Evolutionary conservation across 2,329 filamentous ascomycete species (phyloP), one percentile per base, ranked within the genome.

Genomic region (Cladophialophora carrionii): DNA sequence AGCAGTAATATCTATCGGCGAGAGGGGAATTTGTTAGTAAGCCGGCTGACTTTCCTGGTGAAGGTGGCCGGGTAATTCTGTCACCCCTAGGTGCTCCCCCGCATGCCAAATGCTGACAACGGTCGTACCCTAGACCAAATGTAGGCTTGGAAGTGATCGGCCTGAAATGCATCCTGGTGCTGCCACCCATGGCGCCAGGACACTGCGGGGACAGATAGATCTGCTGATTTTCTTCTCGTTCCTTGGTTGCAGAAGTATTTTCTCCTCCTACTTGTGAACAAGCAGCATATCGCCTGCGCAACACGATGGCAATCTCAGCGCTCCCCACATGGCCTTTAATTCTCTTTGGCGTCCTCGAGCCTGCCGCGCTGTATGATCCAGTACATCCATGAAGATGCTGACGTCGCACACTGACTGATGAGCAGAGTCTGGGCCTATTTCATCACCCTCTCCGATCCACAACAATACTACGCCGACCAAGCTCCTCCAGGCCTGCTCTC

Each of bases 291-390:
- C 37, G 37, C 17, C 14, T 1, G 7, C 17, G 10, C 5, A 24
- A 14, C n/a, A 37, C 31, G 7, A 89, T 89, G 87, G 80, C 86
- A 10, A 82, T 62, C 46, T 65, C 87, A 31, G 82, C 84, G 67
- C 81, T 91, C 24, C 88, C 89, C 1, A 73, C 81, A 2, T 80
- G 90, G 72, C 89, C 89, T 12, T 82, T 87, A 65, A 74, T 89
- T 55, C 79, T 90, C 56, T 90, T 91, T 70, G 89, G 87, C 32
- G 75, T 90, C 61, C 73, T 90, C 49, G 89, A 91, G 76, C 89
- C 89, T 34, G 79, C 90, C 65, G 88, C 87, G 22, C 80, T 90
- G 87, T 89, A 81, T 78, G 83, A 73, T 34, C 6, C 6, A 43
- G 17, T 26, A 22, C 12, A 32, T 8, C 17, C 5, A 41, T 26